A percentile compares a stretch with the other conserved stretches of the same genome.
These are phyloP conservation scores for Ilyonectria robusta DNA, from an alignment of 2,329 filamentous ascomycete species.

Conservation along the genomic window DNA sequence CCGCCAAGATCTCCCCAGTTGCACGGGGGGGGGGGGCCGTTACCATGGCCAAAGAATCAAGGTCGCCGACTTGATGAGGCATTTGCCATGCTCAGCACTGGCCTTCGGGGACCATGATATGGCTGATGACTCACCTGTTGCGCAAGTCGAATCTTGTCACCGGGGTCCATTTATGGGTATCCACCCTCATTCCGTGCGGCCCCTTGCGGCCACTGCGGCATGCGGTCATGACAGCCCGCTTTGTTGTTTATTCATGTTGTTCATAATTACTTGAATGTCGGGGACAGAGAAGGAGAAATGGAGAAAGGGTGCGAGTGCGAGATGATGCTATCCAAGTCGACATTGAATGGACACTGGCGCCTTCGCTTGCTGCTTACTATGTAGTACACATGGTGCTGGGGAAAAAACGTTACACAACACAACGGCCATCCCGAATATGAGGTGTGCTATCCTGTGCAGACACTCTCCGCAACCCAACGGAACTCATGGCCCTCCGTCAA, in stretches of 20 bases:
- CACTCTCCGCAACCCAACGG: background rate
- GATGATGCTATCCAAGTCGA: background rate
- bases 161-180: background rate
- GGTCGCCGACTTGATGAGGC: constrained; percentile 10
- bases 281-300: background rate
- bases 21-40: background rate
- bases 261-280: background rate
- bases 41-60: background rate
- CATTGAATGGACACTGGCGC: background rate
- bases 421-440: background rate
- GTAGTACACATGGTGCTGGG: background rate
- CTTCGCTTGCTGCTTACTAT: background rate
- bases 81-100: constrained; percentile 10
- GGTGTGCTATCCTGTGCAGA: background rate
- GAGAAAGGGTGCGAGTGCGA: too few species aligned
- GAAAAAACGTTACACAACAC: background rate
- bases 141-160: background rate
- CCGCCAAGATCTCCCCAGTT: background rate
- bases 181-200: background rate
- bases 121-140: constrained; percentile 12
- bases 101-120: constrained; percentile 1
- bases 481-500: background rate
- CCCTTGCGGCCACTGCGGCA: background rate
- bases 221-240: background rate
- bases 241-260: background rate